Base-by-base conservation (phyloP, 164 flowering plant genomes). In the Litsea cubeba region DNA sequence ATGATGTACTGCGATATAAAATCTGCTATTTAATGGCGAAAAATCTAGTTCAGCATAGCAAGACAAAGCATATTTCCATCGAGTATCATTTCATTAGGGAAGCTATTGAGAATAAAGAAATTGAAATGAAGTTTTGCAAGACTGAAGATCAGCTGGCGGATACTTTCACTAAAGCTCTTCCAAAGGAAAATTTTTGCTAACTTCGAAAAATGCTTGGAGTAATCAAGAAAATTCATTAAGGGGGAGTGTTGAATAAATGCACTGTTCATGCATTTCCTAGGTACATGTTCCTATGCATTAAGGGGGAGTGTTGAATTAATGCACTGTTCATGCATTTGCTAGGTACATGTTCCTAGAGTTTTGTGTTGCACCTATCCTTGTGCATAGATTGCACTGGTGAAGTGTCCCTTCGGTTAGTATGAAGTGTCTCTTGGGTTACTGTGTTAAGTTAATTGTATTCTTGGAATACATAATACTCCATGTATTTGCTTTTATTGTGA, bases 281-380 rank as follows among this genome's bases (percentile, higher is more conserved):
- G 26, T 25, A 25, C 26, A n/a, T n/a, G n/a, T n/a, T n/a, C n/a
- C n/a, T n/a, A n/a, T 26, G 46, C 69, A 65, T 65, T 65, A 65
- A 30, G 49, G 46, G 69, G 22, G 46, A 30, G 69, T 65, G 69
- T 65, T 65, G 18, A 65, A 65, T 65, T 65, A 65, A 65, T 65
- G 46, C 46, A 5, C 22, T 65, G 14, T 65, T 22, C 22, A 58
- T 58, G 62, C 26, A 25, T 25, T 25, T 25, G 26, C 26, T 25
- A 25, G 26, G 26, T 25, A 25, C 26, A 25, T 25, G 26, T 25
- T 25, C 26, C 26, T 25, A 25, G 26, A 25, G 26, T 25, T 25
- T 25, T 25, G 26, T 25, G 26, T 25, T 25, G 26, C 26, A 25
- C 26, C 26, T 25, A 25, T 25, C 26, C 26, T 25, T 25, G 1